phyloP scores from a whole-genome alignment of 352 stramenopile genomes.

The Phytopythium helicoides region DNA sequence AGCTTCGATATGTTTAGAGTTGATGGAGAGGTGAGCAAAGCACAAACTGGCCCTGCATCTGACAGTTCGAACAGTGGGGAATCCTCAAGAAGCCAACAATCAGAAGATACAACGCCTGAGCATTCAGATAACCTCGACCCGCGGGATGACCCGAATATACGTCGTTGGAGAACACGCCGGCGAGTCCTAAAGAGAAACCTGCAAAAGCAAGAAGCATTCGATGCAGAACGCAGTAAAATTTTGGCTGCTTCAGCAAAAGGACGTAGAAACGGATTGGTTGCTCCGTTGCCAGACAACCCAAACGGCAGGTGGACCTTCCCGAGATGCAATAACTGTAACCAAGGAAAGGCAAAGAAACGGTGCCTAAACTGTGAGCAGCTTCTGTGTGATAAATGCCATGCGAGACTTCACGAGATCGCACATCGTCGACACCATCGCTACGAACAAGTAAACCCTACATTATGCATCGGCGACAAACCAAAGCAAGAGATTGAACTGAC shows the following conservation, averaged over 20 bases:
- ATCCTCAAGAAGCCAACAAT: background rate
- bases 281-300: conserved; percentile 33
- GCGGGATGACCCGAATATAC: conserved; percentile 20
- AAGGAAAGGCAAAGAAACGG: conserved; percentile 36
- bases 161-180: conserved; percentile 38
- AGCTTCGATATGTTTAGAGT: background rate
- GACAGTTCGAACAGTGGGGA: background rate
- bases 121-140: background rate
- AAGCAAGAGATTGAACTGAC: conserved; percentile 16
- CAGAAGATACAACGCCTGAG: background rate
- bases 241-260: conserved; percentile 28
- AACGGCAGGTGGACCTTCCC: conserved; percentile 38
- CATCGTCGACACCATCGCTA: conserved; percentile 50
- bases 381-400: conserved; percentile 60
- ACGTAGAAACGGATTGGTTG: conserved; percentile 55
- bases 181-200: conserved; percentile 28
- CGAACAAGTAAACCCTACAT: conserved; percentile 30
- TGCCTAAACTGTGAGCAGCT: conserved; percentile 57
- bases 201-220: conserved; percentile 23
- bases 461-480: conserved; percentile 24
- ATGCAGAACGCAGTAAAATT: conserved; percentile 42
- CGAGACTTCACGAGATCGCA: conserved; percentile 50
- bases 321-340: conserved; percentile 50
- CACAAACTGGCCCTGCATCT: background rate
- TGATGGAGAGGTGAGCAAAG: background rate